Percentiles rank a stretch among this genome's conserved stretches.
These are phyloP conservation scores for Rhodotorula sp. DNA, from an alignment of 1,284 basidiomycete species.

Conservation along the genomic window DNA sequence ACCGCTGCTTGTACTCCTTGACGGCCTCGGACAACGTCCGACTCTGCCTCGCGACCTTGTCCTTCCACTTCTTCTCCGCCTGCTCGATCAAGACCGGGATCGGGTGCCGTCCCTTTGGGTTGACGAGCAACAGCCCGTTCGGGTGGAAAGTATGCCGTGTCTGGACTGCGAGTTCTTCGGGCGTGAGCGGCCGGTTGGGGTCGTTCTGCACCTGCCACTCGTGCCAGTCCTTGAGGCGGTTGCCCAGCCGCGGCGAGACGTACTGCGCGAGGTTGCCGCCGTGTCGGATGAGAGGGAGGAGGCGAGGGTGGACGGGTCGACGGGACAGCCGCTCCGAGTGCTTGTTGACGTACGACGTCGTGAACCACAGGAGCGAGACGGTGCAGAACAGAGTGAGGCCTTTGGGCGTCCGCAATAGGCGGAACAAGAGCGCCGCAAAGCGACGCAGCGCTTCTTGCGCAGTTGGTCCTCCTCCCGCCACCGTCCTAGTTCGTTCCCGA, in stretches of 20 bases:
- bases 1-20: conserved; percentile 72
- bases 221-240: conserved; percentile 34
- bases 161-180: conserved; percentile 29
- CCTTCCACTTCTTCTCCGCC: conserved; percentile 65
- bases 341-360: conserved; percentile 8
- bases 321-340: conserved; percentile 21
- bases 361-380: conserved; percentile 15
- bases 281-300: conserved; percentile 37
- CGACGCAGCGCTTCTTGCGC: conserved; percentile 1
- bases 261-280: conserved; percentile 27
- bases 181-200: conserved; percentile 32
- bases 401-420: conserved; percentile 14
- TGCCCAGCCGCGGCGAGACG: conserved; percentile 31
- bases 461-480: background rate
- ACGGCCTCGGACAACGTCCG: conserved; percentile 71
- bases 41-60: conserved; percentile 70
- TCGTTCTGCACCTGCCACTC: conserved; percentile 32
- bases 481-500: background rate
- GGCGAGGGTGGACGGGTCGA: conserved; percentile 27
- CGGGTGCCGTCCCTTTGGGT: conserved; percentile 41
- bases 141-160: conserved; percentile 38
- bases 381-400: conserved; percentile 3
- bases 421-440: conserved; percentile 10
- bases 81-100: conserved; percentile 64
- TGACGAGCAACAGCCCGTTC: conserved; percentile 39